Conservation (phyloP, 2,329 filamentous ascomycete species). For the Pseudofabraea citricarpa region DNA sequence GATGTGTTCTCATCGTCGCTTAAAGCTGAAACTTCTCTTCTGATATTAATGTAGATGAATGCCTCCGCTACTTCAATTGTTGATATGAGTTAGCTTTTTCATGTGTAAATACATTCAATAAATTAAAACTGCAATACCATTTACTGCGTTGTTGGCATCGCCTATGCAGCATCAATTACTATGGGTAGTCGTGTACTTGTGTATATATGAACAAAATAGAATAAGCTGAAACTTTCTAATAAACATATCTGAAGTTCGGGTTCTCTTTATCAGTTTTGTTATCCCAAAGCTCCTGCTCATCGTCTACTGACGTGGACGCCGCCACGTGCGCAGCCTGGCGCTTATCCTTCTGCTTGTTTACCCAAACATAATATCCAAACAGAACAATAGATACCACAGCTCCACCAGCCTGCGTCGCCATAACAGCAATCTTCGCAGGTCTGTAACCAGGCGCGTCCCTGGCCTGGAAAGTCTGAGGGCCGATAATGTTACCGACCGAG, state of each 20-base stretch:
- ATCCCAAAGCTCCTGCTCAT: slow-evolving; percentile 33
- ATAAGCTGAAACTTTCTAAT: slow-evolving; percentile 27
- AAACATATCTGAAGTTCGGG: slow-evolving; percentile 48
- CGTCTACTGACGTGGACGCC: slow-evolving; percentile 29
- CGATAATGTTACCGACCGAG: slow-evolving; percentile 50
- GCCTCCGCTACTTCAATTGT: too few relatives aligned
- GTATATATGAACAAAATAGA: too few relatives aligned
- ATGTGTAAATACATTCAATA: too few relatives aligned
- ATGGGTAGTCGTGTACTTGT: too few relatives aligned
- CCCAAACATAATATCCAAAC: slow-evolving; percentile 46
- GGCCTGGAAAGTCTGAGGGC: slow-evolving; percentile 48
- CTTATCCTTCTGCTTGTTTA: slow-evolving; percentile 35
- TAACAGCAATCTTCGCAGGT: slow-evolving; percentile 47
- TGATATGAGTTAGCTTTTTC: too few relatives aligned
- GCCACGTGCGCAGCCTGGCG: slow-evolving; percentile 29
- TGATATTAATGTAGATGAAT: too few relatives aligned
- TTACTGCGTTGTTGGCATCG: too few relatives aligned
- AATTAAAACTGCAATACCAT: too few relatives aligned
- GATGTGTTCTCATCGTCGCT: too few relatives aligned
- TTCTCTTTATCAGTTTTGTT: slow-evolving; percentile 54
- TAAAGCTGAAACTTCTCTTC: too few relatives aligned
- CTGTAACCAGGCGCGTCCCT: slow-evolving; percentile 44
- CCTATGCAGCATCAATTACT: too few relatives aligned
- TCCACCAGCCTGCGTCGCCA: slow-evolving; percentile 34
- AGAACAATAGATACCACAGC: slow-evolving; percentile 35